Evolutionary conservation across 805 yeast species (phyloP).

Genomic region (Candida schatavii): DNA sequence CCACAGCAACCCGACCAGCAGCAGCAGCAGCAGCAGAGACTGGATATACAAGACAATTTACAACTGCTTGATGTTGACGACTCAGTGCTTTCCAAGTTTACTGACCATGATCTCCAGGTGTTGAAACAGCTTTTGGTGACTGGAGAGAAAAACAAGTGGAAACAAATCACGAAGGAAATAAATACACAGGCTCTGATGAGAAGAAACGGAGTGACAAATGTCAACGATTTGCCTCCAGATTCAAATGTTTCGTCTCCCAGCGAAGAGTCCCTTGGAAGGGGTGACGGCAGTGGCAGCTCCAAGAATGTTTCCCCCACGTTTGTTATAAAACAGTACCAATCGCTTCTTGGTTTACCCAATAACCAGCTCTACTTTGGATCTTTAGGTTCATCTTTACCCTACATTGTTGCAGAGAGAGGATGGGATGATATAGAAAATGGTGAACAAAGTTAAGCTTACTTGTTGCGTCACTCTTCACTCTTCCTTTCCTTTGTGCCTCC

Average conservation of each 20-base stretch:
- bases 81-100: conserved; percentile 25
- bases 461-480: background rate
- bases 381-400: conserved; percentile 53
- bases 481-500: too few relatives aligned
- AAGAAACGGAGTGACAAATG: conserved; percentile 4
- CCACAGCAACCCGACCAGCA: conserved; percentile 8
- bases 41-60: conserved; percentile 4
- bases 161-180: conserved; percentile 46
- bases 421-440: conserved; percentile 36
- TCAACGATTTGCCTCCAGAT: conserved; percentile 4
- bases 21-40: conserved; percentile 7
- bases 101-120: conserved; percentile 43
- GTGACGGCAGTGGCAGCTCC: conserved; percentile 17
- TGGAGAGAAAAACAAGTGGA: conserved; percentile 61
- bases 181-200: conserved; percentile 12
- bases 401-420: conserved; percentile 43
- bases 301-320: conserved; percentile 51
- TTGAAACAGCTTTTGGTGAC: conserved; percentile 45
- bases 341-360: conserved; percentile 53
- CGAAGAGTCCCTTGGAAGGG: conserved; percentile 15
- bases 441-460: background rate
- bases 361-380: conserved; percentile 38
- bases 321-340: conserved; percentile 54
- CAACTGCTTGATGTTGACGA: background rate
- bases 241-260: conserved; percentile 11